phyloP scores from a whole-genome alignment of 1,284 basidiomycete species.

The Rhodotorula sp. region DNA sequence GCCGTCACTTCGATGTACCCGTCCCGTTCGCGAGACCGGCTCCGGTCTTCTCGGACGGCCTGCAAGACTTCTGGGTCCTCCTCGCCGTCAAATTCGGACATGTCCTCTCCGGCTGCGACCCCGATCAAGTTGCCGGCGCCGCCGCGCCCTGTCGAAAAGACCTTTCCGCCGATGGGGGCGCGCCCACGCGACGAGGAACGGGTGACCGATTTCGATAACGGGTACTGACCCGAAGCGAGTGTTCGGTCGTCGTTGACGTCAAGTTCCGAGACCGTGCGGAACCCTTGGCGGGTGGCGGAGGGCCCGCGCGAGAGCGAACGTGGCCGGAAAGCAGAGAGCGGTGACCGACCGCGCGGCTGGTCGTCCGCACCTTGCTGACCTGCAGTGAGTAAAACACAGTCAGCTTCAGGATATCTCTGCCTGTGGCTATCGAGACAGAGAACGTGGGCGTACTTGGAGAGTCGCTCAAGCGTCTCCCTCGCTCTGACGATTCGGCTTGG shows the following conservation, averaged over 20 bases:
- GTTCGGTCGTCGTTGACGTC: conserved; percentile 1
- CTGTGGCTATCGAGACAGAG: too few species aligned
- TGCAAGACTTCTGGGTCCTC: conserved; percentile 22
- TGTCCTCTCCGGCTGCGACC: conserved; percentile 8
- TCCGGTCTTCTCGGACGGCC: conserved; percentile 18
- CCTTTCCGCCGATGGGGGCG: conserved; percentile 11
- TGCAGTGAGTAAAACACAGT: neutral
- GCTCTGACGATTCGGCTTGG: neutral
- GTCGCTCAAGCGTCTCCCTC: conserved; percentile 5
- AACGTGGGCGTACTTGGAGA: neutral
- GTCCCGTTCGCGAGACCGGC: conserved; percentile 19
- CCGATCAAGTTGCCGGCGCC: conserved; percentile 29
- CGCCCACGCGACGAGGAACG: conserved; percentile 22
- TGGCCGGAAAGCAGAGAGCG: conserved; percentile 19
- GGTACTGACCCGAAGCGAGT: conserved; percentile 11
- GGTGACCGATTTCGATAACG: conserved; percentile 17
- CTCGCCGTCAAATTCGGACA: conserved; percentile 18
- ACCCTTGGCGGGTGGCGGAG: neutral
- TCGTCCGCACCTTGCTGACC: conserved; percentile 5
- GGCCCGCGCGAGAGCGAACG: conserved; percentile 19
- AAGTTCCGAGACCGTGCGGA: neutral
- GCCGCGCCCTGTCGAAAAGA: conserved; percentile 28
- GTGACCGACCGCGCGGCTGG: conserved; percentile 21
- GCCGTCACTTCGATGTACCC: conserved; percentile 14
- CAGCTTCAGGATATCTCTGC: neutral